phyloP scores from a whole-genome alignment of 257 asterid species.

The Craterostigma plantagineum region DNA sequence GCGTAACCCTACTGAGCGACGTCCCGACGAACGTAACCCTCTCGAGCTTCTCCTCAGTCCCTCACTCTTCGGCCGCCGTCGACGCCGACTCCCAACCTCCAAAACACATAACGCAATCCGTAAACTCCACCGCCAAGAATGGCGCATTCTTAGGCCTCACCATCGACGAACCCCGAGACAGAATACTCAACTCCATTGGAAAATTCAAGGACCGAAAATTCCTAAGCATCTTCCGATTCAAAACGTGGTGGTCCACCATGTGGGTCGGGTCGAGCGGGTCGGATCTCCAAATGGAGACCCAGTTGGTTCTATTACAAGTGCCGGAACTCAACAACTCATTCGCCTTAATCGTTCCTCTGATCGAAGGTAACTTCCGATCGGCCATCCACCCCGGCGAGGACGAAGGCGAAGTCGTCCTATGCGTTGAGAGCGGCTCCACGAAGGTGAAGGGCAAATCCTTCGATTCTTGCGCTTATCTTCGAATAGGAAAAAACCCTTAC shows the following conservation, averaged over 20 bases:
- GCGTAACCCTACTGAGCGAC: background rate
- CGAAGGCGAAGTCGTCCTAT: conserved; percentile 11
- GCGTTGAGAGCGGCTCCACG: conserved; percentile 27
- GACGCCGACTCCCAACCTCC: background rate
- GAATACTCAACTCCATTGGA: conserved; percentile 22
- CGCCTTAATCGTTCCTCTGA: conserved; percentile 17
- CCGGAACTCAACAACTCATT: conserved; percentile 17
- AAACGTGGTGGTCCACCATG: conserved; percentile 37
- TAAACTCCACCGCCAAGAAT: conserved; percentile 4
- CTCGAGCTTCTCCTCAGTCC: conserved; percentile 1
- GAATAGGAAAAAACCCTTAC: conserved; percentile 19
- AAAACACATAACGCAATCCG: background rate
- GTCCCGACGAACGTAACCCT: background rate
- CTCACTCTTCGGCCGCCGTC: background rate
- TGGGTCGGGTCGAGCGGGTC: conserved; percentile 26
- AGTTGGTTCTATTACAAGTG: conserved; percentile 15
- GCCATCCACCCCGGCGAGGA: conserved; percentile 20
- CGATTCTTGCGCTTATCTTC: conserved; percentile 14
- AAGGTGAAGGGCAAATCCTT: conserved; percentile 15
- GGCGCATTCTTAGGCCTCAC: conserved; percentile 25
- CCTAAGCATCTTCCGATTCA: conserved; percentile 26
- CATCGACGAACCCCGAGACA: conserved; percentile 11
- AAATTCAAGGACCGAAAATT: conserved; percentile 15
- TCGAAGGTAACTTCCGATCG: conserved; percentile 21
- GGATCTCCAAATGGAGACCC: conserved; percentile 28